These are phyloP conservation scores for Termitomyces eurrhizus DNA, from an alignment of 768 basidiomycete genomes.

Conservation along the genomic window DNA sequence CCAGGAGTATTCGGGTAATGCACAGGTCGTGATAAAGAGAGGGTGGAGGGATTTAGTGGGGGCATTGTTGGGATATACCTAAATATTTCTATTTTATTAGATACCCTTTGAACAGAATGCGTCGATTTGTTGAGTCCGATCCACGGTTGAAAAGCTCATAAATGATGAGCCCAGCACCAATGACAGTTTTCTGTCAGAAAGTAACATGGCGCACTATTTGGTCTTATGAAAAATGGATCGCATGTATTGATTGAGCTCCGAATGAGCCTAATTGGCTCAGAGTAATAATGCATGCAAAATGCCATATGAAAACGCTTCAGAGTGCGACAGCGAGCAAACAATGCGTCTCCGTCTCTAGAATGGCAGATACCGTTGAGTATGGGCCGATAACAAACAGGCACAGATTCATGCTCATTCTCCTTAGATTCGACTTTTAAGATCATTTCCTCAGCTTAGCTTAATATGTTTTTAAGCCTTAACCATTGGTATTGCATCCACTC, in stretches of 20 bases:
- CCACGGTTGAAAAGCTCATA: not conserved
- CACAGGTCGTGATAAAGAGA: slow-evolving; percentile 36
- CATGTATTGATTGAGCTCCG: not conserved
- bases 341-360: too few relatives aligned
- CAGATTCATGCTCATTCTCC: too few relatives aligned
- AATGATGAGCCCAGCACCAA: not conserved
- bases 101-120: not conserved
- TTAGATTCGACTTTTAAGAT: too few relatives aligned
- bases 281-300: too few relatives aligned
- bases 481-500: not conserved
- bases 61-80: slow-evolving; percentile 39
- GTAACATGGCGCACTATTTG: not conserved
- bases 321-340: too few relatives aligned
- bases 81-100: not conserved
- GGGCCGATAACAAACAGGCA: too few relatives aligned
- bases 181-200: not conserved
- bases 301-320: too few relatives aligned
- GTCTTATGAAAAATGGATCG: not conserved
- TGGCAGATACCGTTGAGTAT: too few relatives aligned
- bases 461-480: too few relatives aligned
- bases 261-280: not conserved
- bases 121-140: not conserved
- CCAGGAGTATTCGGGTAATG: slow-evolving; percentile 55
- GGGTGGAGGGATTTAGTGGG: slow-evolving; percentile 50
- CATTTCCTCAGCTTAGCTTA: too few relatives aligned